Conservation (phyloP, 805 yeast species). For the Jamesozyma piceae region DNA sequence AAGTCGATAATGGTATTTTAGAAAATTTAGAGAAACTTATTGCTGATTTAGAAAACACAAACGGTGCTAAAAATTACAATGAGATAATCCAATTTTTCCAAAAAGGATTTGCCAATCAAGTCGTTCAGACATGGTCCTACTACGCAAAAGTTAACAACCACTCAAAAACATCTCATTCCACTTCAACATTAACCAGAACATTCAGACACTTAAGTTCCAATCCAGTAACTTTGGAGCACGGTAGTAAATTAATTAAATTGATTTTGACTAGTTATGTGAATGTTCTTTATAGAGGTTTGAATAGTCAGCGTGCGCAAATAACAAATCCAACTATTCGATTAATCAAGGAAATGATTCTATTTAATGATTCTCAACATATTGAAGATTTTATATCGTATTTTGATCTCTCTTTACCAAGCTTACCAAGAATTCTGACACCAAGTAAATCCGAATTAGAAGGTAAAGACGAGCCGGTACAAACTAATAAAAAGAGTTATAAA, state of each 20-base stretch:
- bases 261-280: slow-evolving; percentile 50
- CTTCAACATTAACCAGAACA: slow-evolving; percentile 35
- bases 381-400: slow-evolving; percentile 55
- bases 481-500: slow-evolving; percentile 27
- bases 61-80: slow-evolving; percentile 16
- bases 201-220: slow-evolving; percentile 21
- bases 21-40: slow-evolving; percentile 20
- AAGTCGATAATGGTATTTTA: slow-evolving; percentile 23
- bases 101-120: slow-evolving; percentile 31
- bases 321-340: slow-evolving; percentile 57
- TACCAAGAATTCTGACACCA: slow-evolving; percentile 56
- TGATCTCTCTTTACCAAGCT: slow-evolving; percentile 53
- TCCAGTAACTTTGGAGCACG: slow-evolving; percentile 13
- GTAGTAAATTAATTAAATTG: slow-evolving; percentile 32
- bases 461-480: slow-evolving; percentile 28
- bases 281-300: slow-evolving; percentile 58
- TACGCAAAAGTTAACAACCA: slow-evolving; percentile 43
- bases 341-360: slow-evolving; percentile 42
- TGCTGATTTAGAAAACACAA: slow-evolving; percentile 11
- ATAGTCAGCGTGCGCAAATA: slow-evolving; percentile 44
- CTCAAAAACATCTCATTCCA: slow-evolving; percentile 37
- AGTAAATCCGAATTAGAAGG: slow-evolving; percentile 38
- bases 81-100: slow-evolving; percentile 28
- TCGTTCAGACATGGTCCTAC: slow-evolving; percentile 40
- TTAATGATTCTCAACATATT: slow-evolving; percentile 40